Base-by-base conservation (phyloP, 2,329 filamentous ascomycete species). In the Cladophialophora psammophila region DNA sequence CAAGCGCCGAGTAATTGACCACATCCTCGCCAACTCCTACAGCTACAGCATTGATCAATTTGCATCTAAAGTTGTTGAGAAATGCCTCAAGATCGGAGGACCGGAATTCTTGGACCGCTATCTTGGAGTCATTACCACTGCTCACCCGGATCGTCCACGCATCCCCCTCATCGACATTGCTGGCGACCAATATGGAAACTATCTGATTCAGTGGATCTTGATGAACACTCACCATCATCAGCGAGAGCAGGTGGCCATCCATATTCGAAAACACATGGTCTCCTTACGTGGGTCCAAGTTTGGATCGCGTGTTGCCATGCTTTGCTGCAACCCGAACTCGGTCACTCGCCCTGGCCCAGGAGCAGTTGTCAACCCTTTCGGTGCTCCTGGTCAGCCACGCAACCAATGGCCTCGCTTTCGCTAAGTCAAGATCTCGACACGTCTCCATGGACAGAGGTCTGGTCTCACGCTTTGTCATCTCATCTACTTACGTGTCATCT, bases 21-120 rank as follows among this genome's bases (percentile, higher is more conserved):
- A 98, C 78, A 94, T 99, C 75, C 91, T 99, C 72, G 90, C 90
- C 70, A 96, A 93, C 80, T 92, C 94, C 36, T 91, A 93, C 15
- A 94, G 97, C 80, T 99, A 98, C 81, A 98, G 94, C 80, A 97
- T 96, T 87, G 95, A 99, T 74, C 95, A 99, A 76, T 99, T 97
- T 77, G 96, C 95, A 52, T 99, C 95, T 67, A 99, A 99, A 80
- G 95, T 99, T 53, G 94, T 99, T 68, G 94, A 99, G 82, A 99
- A 99, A 81, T 99, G 95, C 75, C 88, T 99, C 73, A 99, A 99
- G 84, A 96, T 99, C 80, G 93, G 94, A 53, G 92, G 93, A 34
- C 81, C 86, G 32, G 94, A 98, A 55, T 99, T 99, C 76, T 86
- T 99, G 52, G 87, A 93, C 68, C 92, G 93, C 69, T 99, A 98